Conservation (phyloP, 768 basidiomycete species). For the Psilocybe subaeruginosa region DNA sequence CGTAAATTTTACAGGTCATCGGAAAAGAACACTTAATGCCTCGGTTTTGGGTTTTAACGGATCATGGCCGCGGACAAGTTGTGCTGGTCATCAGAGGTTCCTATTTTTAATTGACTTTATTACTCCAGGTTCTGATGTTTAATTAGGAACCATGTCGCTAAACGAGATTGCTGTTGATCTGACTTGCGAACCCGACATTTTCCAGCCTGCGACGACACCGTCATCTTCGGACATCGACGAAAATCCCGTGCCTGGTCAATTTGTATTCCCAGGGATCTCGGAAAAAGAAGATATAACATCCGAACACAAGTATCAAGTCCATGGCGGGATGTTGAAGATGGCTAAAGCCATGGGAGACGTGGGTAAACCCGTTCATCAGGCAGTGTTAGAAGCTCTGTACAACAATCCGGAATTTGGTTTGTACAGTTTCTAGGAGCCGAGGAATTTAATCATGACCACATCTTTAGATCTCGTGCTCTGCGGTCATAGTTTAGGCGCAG, state of each 20-base stretch:
- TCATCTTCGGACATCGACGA: conserved; percentile 33
- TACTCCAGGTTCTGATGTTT: neutral
- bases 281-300: conserved; percentile 21
- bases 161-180: conserved; percentile 88
- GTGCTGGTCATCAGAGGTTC: conserved; percentile 75
- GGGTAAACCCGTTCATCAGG: conserved; percentile 77
- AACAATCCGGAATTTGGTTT: conserved; percentile 74
- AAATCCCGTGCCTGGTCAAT: conserved; percentile 37
- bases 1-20: conserved; percentile 39
- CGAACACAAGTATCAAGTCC: conserved; percentile 58
- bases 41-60: conserved; percentile 85
- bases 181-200: conserved; percentile 76
- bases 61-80: conserved; percentile 73
- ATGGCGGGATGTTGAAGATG: conserved; percentile 82
- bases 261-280: conserved; percentile 35
- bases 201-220: conserved; percentile 53
- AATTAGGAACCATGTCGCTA: conserved; percentile 77
- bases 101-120: neutral
- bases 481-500: conserved; percentile 86
- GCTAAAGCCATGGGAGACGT: conserved; percentile 77
- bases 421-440: conserved; percentile 24
- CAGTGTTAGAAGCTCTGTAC: conserved; percentile 69
- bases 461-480: conserved; percentile 68
- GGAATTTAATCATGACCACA: neutral
- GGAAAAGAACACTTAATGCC: conserved; percentile 77